Percentiles rank a stretch among this genome's conserved stretches.
These are phyloP conservation scores for Saturnispora saitoi DNA, from an alignment of 805 yeast species.

Conservation along the genomic window DNA sequence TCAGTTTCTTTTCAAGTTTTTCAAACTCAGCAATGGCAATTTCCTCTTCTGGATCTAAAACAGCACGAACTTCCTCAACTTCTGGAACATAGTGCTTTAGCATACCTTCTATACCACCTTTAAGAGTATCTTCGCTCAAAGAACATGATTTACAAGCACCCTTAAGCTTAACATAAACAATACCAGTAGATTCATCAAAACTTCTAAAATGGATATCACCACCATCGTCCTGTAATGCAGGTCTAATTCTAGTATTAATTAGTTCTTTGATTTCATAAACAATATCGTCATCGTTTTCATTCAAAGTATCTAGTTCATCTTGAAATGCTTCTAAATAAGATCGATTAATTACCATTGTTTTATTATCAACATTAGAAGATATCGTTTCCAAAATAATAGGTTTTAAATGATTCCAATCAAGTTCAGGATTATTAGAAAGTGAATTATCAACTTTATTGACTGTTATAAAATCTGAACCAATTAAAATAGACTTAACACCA, in stretches of 20 bases:
- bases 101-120: constrained; percentile 65
- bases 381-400: constrained; percentile 23
- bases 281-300: constrained; percentile 59
- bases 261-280: constrained; percentile 61
- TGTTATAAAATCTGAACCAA: constrained; percentile 67
- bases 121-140: constrained; percentile 54
- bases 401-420: constrained; percentile 25
- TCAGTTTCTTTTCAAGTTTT: constrained; percentile 60
- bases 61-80: constrained; percentile 44
- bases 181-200: constrained; percentile 48
- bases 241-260: constrained; percentile 61
- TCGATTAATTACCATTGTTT: constrained; percentile 21
- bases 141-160: constrained; percentile 75
- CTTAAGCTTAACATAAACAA: constrained; percentile 47
- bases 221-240: constrained; percentile 70
- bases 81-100: constrained; percentile 62
- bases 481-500: constrained; percentile 63
- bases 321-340: constrained; percentile 19
- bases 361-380: constrained; percentile 20
- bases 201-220: constrained; percentile 63
- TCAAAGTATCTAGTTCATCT: constrained; percentile 23
- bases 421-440: constrained; percentile 27
- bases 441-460: constrained; percentile 44
- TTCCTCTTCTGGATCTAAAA: constrained; percentile 34
- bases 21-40: constrained; percentile 74